Conservation (phyloP, 2,329 filamentous ascomycete genomes). For the Calonectria crousiana region DNA sequence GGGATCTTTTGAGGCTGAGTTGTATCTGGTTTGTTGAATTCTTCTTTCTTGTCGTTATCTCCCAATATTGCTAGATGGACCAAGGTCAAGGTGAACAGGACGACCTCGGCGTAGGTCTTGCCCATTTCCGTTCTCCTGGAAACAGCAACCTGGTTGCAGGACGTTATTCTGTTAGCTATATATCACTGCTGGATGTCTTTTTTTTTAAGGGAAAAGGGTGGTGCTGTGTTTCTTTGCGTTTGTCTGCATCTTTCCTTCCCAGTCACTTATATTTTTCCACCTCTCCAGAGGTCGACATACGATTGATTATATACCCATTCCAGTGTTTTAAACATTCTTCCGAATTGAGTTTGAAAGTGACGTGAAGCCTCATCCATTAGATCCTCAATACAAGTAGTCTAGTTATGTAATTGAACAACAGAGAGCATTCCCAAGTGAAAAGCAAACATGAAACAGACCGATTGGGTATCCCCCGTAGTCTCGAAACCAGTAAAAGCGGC, state of each 20-base stretch:
- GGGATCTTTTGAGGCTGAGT: not conserved
- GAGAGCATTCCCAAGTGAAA: conserved; percentile 5
- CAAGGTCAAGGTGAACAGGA: not conserved
- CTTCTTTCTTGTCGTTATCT: not conserved
- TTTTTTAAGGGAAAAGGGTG: not conserved
- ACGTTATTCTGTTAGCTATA: not conserved
- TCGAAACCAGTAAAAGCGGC: not conserved
- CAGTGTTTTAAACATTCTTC: not conserved
- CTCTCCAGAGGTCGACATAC: not conserved
- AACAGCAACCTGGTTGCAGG: not conserved
- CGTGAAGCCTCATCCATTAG: not conserved
- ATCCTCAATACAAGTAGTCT: not conserved
- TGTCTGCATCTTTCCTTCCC: not conserved
- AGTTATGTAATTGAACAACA: not conserved
- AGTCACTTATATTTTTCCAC: not conserved
- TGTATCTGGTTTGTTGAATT: not conserved
- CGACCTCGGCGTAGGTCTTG: not conserved
- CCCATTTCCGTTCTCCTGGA: not conserved
- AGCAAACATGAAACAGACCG: not conserved
- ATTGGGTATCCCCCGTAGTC: not conserved
- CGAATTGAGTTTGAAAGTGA: too few species aligned
- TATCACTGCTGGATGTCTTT: not conserved
- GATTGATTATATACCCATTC: not conserved
- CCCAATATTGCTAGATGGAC: not conserved
- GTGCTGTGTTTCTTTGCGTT: not conserved